Evolutionary conservation across 139 green algal genomes (phyloP), one percentile per base, ranked within the genome.

Genomic region (Ettlia oleoabundans): DNA sequence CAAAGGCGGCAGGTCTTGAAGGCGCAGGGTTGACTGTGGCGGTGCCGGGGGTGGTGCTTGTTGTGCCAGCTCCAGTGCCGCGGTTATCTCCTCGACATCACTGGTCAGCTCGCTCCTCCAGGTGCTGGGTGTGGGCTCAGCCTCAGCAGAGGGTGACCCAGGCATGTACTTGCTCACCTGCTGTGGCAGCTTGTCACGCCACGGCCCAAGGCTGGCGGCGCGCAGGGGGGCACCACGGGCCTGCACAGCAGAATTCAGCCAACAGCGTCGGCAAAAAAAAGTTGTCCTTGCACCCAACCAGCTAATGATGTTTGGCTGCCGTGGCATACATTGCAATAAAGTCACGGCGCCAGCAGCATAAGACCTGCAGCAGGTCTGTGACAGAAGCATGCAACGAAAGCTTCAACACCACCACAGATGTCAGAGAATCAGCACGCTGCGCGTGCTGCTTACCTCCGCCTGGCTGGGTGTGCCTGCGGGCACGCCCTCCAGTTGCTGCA

Each of bases 121-220:
- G 47, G 47, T 58, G 47, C 15, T 15, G 13, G 15, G 13, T 24
- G 47, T 22, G 55, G 15, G 55, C 18, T 65, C 55, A 65, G 9
- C 65, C 10, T 28, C 9, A 47, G 9, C 18, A 15, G 15, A 32
- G 55, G 55, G 21, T 5, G 55, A 65, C 18, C 55, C 55, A 5
- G 55, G 55, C 55, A 65, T 9, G 55, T 9, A n/a, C 28, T 26
- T 18, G 47, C 47, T 33, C 24, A 47, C 47, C 73, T 80, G 73
- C 52, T 80, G 73, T 26, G 73, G 73, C 53, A 80, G 73, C 53
- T 52, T 28, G 73, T 80, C 37, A 3, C 73, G 53, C 73, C 73
- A 80, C 51, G 24, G 33, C 26, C 52, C 73, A 51, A 80, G 73
- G 73, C 73, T 80, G 53, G 73, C 35, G 7, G 73, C 32, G 52